These are phyloP conservation scores for Liquidambar formosana DNA, from an alignment of 164 flowering plant species.

Conservation along the genomic window DNA sequence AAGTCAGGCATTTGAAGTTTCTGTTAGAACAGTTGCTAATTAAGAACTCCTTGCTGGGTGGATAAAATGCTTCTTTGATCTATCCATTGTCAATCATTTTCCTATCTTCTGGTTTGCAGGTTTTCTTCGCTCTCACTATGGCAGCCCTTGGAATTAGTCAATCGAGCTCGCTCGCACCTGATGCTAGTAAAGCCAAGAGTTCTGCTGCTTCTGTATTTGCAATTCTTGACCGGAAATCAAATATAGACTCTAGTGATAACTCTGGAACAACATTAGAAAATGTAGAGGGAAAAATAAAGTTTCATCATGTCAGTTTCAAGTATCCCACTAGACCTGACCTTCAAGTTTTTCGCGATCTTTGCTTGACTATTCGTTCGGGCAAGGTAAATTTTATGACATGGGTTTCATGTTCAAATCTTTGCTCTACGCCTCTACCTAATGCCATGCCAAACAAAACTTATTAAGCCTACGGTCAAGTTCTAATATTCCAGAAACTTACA, in stretches of 20 bases:
- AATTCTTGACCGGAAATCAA: conserved; percentile 1
- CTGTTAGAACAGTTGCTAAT: too few species aligned
- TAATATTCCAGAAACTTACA: neutral
- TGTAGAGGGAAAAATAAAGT: neutral
- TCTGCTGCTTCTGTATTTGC: conserved; percentile 5
- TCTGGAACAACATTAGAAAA: neutral
- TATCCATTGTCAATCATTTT: too few species aligned
- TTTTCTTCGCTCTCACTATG: conserved; percentile 1
- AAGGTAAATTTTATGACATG: neutral
- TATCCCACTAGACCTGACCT: conserved; percentile 1
- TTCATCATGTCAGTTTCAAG: conserved; percentile 4
- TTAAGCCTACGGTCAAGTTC: too few species aligned
- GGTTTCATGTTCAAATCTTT: too few species aligned
- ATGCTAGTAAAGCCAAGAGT: neutral
- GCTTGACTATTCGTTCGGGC: neutral
- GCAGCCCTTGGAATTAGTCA: neutral
- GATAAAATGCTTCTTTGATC: too few species aligned
- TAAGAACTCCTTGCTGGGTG: too few species aligned
- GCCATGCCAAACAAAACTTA: too few species aligned
- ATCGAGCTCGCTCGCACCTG: neutral
- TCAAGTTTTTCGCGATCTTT: neutral
- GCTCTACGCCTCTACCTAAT: too few species aligned
- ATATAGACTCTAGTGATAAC: neutral
- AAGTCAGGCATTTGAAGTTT: too few species aligned
- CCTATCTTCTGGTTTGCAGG: neutral